These are phyloP conservation scores for Saccharomycopsis crataegensis DNA, from an alignment of 1,139 yeast genomes.

Conservation along the genomic window DNA sequence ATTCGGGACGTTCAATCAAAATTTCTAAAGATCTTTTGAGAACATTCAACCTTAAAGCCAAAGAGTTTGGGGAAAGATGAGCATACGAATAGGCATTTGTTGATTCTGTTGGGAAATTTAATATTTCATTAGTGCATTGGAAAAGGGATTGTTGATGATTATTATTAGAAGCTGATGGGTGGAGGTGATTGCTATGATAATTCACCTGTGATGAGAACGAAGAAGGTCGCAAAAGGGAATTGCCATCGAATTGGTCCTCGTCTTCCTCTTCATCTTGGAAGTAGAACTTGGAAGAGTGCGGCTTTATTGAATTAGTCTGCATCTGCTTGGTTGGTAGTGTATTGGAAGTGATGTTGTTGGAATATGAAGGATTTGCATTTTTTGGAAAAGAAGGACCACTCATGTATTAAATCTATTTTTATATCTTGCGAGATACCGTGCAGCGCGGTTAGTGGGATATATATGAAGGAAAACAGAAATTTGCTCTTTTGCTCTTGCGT, in stretches of 20 bases:
- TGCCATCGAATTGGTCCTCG: neutral
- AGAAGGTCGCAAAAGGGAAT: neutral
- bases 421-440: too few relatives aligned
- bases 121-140: conserved; percentile 29
- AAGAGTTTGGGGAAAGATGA: conserved; percentile 69
- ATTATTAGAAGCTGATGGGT: neutral
- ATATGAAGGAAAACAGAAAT: too few relatives aligned
- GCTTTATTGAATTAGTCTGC: too few relatives aligned
- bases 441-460: too few relatives aligned
- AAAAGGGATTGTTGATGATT: neutral
- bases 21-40: conserved; percentile 71
- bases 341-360: too few relatives aligned
- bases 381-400: too few relatives aligned
- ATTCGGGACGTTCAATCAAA: conserved; percentile 53
- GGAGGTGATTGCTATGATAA: neutral
- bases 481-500: too few relatives aligned
- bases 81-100: conserved; percentile 84
- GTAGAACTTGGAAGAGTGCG: conserved; percentile 8
- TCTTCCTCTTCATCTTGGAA: conserved; percentile 8
- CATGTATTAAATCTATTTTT: too few relatives aligned
- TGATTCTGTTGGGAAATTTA: conserved; percentile 67
- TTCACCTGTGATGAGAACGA: neutral
- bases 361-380: too few relatives aligned
- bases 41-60: conserved; percentile 69
- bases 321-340: too few relatives aligned